These are phyloP conservation scores for Arabidopsis thaliana DNA, from an alignment of 345 rosid species.

Conservation along the genomic window TAIR10.1 NC_003071.7:9779501-9780000, in stretches of 20 bases:
- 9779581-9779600: neutral
- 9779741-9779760: neutral
- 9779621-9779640: conserved; percentile 70
- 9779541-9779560: conserved; percentile 35
- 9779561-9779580: neutral
- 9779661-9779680: conserved; percentile 39
- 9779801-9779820: too few relatives aligned
- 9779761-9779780: neutral
- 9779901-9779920: too few relatives aligned
- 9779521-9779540: conserved; percentile 66
- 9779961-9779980: too few relatives aligned
- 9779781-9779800: too few relatives aligned
- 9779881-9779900: too few relatives aligned
- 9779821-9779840: too few relatives aligned
- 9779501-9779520: conserved; percentile 62
- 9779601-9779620: conserved; percentile 61
- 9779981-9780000: too few relatives aligned
- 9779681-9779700: conserved; percentile 50
- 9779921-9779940: too few relatives aligned
- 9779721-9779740: conserved; percentile 49
- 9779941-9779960: too few relatives aligned
- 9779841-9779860: too few relatives aligned
- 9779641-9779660: conserved; percentile 74
- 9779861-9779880: too few relatives aligned
- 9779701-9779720: conserved; percentile 51